Evolutionary conservation across 495 filamentous ascomycete genomes (phyloP).

Genomic region (Trichoderma erinaceum): DNA sequence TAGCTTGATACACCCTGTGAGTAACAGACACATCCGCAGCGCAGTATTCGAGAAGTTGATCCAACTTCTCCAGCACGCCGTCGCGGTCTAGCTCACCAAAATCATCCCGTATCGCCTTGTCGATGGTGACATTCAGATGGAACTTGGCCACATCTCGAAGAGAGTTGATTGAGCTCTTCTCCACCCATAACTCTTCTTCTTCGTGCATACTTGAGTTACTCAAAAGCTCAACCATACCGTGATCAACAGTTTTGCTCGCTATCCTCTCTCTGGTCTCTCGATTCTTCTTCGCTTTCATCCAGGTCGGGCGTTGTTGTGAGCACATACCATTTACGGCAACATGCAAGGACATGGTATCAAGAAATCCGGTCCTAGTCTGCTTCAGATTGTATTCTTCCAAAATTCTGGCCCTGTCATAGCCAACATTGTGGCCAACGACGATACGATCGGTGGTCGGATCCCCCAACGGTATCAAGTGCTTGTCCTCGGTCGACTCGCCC

Average conservation of each 20-base stretch:
- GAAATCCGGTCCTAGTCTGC: slow-evolving; percentile 77
- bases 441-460: slow-evolving; percentile 62
- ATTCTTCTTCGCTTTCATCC: slow-evolving; percentile 92
- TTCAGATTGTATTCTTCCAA: slow-evolving; percentile 80
- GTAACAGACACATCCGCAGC: slow-evolving; percentile 91
- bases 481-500: slow-evolving; percentile 66
- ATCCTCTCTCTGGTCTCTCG: slow-evolving; percentile 78
- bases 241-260: slow-evolving; percentile 59
- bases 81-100: slow-evolving; percentile 77
- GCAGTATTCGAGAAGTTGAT: slow-evolving; percentile 88
- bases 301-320: slow-evolving; percentile 88
- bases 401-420: slow-evolving; percentile 86
- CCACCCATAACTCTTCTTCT: slow-evolving; percentile 91
- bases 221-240: slow-evolving; percentile 66
- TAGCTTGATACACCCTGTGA: slow-evolving; percentile 83
- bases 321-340: slow-evolving; percentile 99
- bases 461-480: slow-evolving; percentile 82
- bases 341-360: slow-evolving; percentile 98
- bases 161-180: slow-evolving; percentile 89
- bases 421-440: slow-evolving; percentile 91
- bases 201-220: slow-evolving; percentile 60
- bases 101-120: slow-evolving; percentile 79
- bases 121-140: slow-evolving; percentile 84
- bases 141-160: slow-evolving; percentile 95
- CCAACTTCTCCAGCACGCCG: slow-evolving; percentile 60